Base-by-base conservation (phyloP, 345 rosid species). In the Bruguiera sexangula region DNA sequence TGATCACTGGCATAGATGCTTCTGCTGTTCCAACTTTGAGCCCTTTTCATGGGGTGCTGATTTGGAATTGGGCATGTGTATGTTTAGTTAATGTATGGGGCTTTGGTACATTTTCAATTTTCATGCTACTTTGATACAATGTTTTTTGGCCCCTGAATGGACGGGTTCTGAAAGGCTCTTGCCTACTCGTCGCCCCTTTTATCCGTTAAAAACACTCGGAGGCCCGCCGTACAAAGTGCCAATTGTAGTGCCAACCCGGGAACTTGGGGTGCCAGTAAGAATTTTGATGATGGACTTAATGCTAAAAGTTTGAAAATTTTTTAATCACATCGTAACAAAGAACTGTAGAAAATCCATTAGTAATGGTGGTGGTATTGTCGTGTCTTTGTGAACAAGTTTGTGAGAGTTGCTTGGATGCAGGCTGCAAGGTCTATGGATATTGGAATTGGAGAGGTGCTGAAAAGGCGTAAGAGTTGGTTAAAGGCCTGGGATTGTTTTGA, bases 91-190 rank as follows among this genome's bases (percentile, higher is more conserved):
- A 19, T 52, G 55, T 6, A 8, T 3, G 55, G 21, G 32, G 32
- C 32, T 11, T 27, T 27, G 29, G 29, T 27, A 1, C 29, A 27
- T 30, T 8, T 53, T 37, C 59, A 63, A 32, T 62, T 22, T 54
- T 13, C 29, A 27, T 27, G 29, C 29, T 27, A 27, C 4, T 10
- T 34, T 63, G 63, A 6, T 68, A 34, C 55, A 72, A 50, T 37
- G 6, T 77, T 83, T 61, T 77, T 80, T 4, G 73, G 70, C 16
- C 62, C 80, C 66, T 31, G 32, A 31, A 31, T 84, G 84, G 96
- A 93, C 96, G 83, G 96, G 97, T 81, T 91, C 94, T 24, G 97
- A 94, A 89, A 91, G 90, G 89, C 92, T 36, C 85, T 93, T 82
- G 87, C 97, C 2, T 91, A 91, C 78, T 65, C 89, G 20, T 74